Evolutionary conservation across 2,329 filamentous ascomycete genomes (phyloP).

Genomic region (Lecanicillium sp.): DNA sequence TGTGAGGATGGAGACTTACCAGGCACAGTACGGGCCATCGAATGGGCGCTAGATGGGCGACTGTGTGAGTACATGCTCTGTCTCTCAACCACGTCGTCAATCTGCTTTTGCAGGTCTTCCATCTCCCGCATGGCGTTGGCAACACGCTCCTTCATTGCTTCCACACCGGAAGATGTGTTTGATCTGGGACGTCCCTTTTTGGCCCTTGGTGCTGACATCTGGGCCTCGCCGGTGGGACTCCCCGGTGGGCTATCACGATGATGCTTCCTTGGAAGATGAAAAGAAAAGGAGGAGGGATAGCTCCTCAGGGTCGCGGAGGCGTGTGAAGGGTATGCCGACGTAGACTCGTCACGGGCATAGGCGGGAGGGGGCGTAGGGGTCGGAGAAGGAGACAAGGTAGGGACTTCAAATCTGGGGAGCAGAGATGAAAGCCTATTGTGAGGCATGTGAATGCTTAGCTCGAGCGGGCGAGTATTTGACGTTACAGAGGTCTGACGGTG

Average conservation of each 20-base stretch:
- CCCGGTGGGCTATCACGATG: conserved; percentile 9
- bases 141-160: conserved; percentile 45
- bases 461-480: conserved; percentile 39
- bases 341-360: conserved; percentile 19
- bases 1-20: conserved; percentile 17
- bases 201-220: conserved; percentile 25
- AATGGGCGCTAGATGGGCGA: conserved; percentile 43
- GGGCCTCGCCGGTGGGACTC: background rate
- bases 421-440: conserved; percentile 44
- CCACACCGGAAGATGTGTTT: conserved; percentile 37
- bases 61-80: conserved; percentile 48
- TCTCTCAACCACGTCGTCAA: conserved; percentile 51
- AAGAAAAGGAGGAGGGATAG: conserved; percentile 44
- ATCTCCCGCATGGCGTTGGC: conserved; percentile 50
- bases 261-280: conserved; percentile 44
- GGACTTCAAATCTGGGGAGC: conserved; percentile 39
- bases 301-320: conserved; percentile 29
- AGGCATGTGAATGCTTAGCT: conserved; percentile 44
- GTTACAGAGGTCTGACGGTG: conserved; percentile 15
- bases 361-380: conserved; percentile 22
- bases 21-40: conserved; percentile 22
- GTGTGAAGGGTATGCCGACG: too few species aligned
- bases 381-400: conserved; percentile 28
- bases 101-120: conserved; percentile 49
- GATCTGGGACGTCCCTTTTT: conserved; percentile 29